phyloP scores from a whole-genome alignment of 2,329 filamentous ascomycete species.

The Diaporthe sp. region DNA sequence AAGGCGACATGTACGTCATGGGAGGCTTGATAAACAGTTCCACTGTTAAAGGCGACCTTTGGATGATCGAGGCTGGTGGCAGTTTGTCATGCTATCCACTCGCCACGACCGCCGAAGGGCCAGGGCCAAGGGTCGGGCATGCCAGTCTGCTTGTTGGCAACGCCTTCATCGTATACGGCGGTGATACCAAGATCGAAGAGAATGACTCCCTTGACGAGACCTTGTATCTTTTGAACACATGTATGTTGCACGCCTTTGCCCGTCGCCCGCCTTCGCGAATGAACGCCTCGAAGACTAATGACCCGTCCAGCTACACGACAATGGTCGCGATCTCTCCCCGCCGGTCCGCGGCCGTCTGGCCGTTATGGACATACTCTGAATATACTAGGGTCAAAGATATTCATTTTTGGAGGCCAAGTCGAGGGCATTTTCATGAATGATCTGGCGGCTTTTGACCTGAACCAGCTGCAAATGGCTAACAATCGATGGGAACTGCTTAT shows the following conservation, averaged over 20 bases:
- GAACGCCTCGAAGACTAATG: slow-evolving; percentile 18
- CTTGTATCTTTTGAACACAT: slow-evolving; percentile 95
- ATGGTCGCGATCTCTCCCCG: slow-evolving; percentile 94
- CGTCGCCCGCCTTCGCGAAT: not conserved
- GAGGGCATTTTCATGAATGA: slow-evolving; percentile 99
- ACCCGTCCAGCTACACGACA: slow-evolving; percentile 85
- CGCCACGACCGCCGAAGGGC: slow-evolving; percentile 91
- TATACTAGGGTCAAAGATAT: slow-evolving; percentile 96
- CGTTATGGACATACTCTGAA: slow-evolving; percentile 97
- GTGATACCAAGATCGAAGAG: slow-evolving; percentile 97
- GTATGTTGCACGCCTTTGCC: slow-evolving; percentile 68
- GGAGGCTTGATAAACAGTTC: slow-evolving; percentile 95
- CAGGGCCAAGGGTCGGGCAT: slow-evolving; percentile 94
- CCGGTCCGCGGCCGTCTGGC: slow-evolving; percentile 86
- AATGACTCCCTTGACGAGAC: slow-evolving; percentile 93
- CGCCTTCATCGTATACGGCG: slow-evolving; percentile 98
- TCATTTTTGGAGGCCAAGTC: slow-evolving; percentile 96
- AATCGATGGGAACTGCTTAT: slow-evolving; percentile 97
- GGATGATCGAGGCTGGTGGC: slow-evolving; percentile 94
- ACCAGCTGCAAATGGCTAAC: slow-evolving; percentile 89
- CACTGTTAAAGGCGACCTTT: slow-evolving; percentile 95
- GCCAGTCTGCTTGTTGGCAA: slow-evolving; percentile 95
- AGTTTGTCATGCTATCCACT: slow-evolving; percentile 93
- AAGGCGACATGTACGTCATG: slow-evolving; percentile 98
- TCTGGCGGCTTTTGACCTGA: slow-evolving; percentile 93